Base-by-base conservation (phyloP, 345 rosid species). In the Acer negundo region DNA sequence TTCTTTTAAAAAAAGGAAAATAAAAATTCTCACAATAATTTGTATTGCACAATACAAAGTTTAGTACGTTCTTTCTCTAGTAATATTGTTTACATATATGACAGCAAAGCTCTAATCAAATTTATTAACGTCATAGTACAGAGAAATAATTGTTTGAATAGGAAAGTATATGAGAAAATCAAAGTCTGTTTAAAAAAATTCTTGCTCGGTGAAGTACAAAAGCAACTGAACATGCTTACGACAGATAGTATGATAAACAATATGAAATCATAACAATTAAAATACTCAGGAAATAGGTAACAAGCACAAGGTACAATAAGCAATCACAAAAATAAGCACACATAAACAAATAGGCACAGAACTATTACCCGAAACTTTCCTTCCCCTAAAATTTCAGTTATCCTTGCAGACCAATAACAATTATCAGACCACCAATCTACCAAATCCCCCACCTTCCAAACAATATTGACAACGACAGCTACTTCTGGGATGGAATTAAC, bases 351-450 rank as follows among this genome's bases (percentile, higher is more conserved):
- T 35, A 76, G 44, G 42, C 6, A 31, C 64, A 77, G 64, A 46
- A 70, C 62, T 31, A 61, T 72, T 84, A 90, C 97, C 94, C 38
- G 63, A 72, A 79, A 76, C 73, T 80, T 86, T 16, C 75, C 86
- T 13, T 82, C 65, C 62, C 58, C 84, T 70, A 90, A 61, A 24
- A 51, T 75, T 79, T 84, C 74, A 6, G 76, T 82, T 62, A 92
- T 28, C 24, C 62, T 83, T 65, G 90, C 94, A 67, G 91, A 84
- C 94, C 97, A 92, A 82, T 77, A 89, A 81, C 91, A 88, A 49
- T 26, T 64, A 78, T 78, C 84, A 66, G 71, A n/a, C 86, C 87
- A 87, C 97, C 94, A 92, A 79, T 92, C 97, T 46, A 92, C 92
- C 79, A 87, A 79, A 83, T 90, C 92, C 51, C 94, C 94, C 71